Base-by-base conservation (phyloP, 2,329 filamentous ascomycete species). In the Drechslerella coelobrocha region DNA sequence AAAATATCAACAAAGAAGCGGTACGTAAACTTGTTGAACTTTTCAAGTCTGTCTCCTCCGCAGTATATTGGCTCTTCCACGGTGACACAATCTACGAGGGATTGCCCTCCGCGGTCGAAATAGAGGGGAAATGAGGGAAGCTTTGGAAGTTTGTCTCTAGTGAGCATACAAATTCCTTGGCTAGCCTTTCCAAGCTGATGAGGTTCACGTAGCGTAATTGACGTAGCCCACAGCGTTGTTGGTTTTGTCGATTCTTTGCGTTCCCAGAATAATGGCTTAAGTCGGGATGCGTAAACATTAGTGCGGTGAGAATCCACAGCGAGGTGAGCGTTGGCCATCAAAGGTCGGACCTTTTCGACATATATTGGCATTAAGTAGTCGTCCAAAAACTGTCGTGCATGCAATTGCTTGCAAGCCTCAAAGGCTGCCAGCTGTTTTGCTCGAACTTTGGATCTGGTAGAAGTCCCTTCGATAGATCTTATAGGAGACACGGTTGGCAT, bases 391-490 rank as follows among this genome's bases (percentile, higher is more conserved):
- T 84, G 84, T 57, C 84, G 83, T 66, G 85, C 82, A 51, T 88
- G 82, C 14, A 99, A 82, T 72, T 86, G 78, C 1, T 91, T 77
- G 76, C 92, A 97, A 54, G 89, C 86, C 76, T 92, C 86, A 77
- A 93, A 97, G 0, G 94, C 93, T 2, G 92, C 93, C 0, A 92
- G 91, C 73, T 90, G 91, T 78, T 94, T 95, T 2, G 94, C 93
- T 17, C 89, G 80, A 27, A 87, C 83, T 78, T 96, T 97, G 63
- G 84, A 90, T 6, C 81, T 78, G 61, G 88, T 85, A 0, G 85
- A 80, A 6, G 80, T 81, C 3, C 94, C 93, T 10, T 83, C 82
- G 3, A 85, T 83, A 27, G 85, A 86, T 61, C 83, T 84, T 34
- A 97, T 81, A 0, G 91, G 91, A 0, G 91, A 89, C 21, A 83